phyloP scores from a whole-genome alignment of 352 stramenopile species.

The Pythium insidiosum region DNA sequence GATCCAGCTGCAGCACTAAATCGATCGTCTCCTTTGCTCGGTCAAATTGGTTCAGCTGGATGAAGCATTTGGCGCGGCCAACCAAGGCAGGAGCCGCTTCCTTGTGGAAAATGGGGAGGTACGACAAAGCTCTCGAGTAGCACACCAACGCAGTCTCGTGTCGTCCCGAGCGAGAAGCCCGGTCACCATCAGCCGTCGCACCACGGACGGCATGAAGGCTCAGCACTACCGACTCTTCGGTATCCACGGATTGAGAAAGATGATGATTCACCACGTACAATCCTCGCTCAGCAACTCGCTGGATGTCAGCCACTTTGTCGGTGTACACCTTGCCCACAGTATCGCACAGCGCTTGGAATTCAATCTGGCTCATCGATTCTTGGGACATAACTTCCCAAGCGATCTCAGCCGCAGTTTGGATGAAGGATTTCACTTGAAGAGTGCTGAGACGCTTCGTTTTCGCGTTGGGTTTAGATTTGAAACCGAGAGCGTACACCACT shows the following conservation, averaged over 20 bases:
- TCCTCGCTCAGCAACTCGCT: constrained; percentile 25
- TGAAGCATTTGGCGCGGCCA: constrained; percentile 48
- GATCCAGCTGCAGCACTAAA: constrained; percentile 49
- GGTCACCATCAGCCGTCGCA: constrained; percentile 51
- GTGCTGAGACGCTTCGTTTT: constrained; percentile 67
- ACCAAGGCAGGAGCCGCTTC: constrained; percentile 48
- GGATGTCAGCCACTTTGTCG: constrained; percentile 19
- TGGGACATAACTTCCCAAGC: constrained; percentile 53
- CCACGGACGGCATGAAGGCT: constrained; percentile 39
- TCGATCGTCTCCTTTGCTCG: constrained; percentile 32
- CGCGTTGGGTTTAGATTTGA: constrained; percentile 27
- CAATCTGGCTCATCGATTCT: constrained; percentile 42
- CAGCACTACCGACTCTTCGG: constrained; percentile 38
- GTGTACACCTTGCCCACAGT: constrained; percentile 27
- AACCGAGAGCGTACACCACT: constrained; percentile 65
- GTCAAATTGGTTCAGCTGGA: constrained; percentile 36
- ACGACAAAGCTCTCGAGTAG: constrained; percentile 51
- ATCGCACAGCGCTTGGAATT: constrained; percentile 76
- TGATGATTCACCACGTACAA: constrained; percentile 70
- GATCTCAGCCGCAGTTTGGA: constrained; percentile 63
- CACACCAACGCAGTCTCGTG: constrained; percentile 44
- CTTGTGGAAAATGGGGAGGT: constrained; percentile 61
- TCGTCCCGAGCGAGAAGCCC: constrained; percentile 33
- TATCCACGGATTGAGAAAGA: constrained; percentile 42
- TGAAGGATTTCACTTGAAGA: constrained; percentile 81